Evolutionary conservation across 2,329 filamentous ascomycete genomes (phyloP), one percentile per base, ranked within the genome.

Genomic region (Berkeleyomyces basicola): DNA sequence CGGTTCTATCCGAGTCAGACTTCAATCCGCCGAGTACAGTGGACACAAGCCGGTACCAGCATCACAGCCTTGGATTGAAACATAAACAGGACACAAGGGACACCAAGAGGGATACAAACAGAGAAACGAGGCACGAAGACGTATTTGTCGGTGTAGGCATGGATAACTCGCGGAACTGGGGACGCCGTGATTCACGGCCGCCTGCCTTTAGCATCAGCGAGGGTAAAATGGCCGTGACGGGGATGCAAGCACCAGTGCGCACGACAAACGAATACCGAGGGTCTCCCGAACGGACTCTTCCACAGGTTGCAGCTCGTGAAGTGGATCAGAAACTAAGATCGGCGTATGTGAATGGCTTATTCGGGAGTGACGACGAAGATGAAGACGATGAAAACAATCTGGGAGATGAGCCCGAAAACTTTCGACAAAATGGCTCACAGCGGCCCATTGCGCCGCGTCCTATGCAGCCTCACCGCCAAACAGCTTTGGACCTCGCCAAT

Each of bases 1-100:
- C 66, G 7, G 57, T 67, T 59, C 60, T 67, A 42, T 64, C 66
- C 4, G 66, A 67, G 37, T 67, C 66, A 6, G 66, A 67, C 37
- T 67, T 67, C 47, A 67, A 67, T 16, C 64, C 66, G 2, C 66
- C 66, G 3, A 60, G 59, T 43, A 66, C 65, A 23, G 57, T 64
- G 36, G 57, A 59, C 23, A 60, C 57, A n/a, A 62, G 57, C 10
- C 60, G 55, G 3, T 62, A 62, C 23, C 63, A 58, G 16, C 37
- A 62, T 33, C 43, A 53, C 9, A 33, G 60, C 5, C 11, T 43
- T 11, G 58, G 33, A 14, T 7, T 11, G 7, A 60, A 60, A 43
- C 43, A 31, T 11, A 60, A 47, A 16, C 33, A 44, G 43, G 51
- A 55, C 31, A 7, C 51, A 11, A 46, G 43, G 43, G 43, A 46